Evolutionary conservation across 2,329 filamentous ascomycete genomes (phyloP), one percentile per base, ranked within the genome.

Genomic region (Beauveria scarabaeidicola): DNA sequence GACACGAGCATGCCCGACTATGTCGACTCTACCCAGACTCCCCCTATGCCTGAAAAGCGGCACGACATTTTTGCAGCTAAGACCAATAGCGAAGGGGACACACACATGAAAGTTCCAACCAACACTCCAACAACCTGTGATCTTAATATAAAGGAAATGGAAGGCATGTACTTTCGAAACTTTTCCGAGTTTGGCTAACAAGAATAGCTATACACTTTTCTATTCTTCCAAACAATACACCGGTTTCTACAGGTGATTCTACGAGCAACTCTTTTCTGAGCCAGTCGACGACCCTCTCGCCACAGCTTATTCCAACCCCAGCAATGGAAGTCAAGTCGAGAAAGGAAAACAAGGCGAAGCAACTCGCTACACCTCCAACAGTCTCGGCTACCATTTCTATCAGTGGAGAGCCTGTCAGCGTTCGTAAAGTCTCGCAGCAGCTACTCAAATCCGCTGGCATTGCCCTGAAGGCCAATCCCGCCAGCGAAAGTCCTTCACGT

Each of bases 191-290:
- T 23, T 15, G 13, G 10, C 44, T 57, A 19, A 57, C 17, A 29
- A 6, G 5, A 7, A n/a, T 41, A 57, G 54, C 8, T 19, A 7
- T 36, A 32, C 47, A 41, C 6, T 52, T 58, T 47, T 8, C 53
- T 10, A 27, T 52, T 23, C 32, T 58, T 27, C 7, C 53, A 15
- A 36, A n/a, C 40, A 21, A 13, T 8, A 52, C 27, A 15, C 47
- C 53, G 19, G 9, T 71, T 3, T 63, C 69, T 2, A 59, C 70
- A 2, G 74, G 76, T 5, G 70, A 71, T 6, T 73, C 75, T n/a
- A 68, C 81, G 55, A 77, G 77, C 0, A 73, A 76, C 58, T 80
- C 78, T 0, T 67, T 82, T 43, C 69, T 81, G 29, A 79, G 78
- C 52, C 78, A 81, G 56, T 75, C 78, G 11, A 67, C 73, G 32